Evolutionary conservation across 163 green algal species (phyloP), one percentile per base, ranked within the genome.

Genomic region (Smithsoniella earleae): DNA sequence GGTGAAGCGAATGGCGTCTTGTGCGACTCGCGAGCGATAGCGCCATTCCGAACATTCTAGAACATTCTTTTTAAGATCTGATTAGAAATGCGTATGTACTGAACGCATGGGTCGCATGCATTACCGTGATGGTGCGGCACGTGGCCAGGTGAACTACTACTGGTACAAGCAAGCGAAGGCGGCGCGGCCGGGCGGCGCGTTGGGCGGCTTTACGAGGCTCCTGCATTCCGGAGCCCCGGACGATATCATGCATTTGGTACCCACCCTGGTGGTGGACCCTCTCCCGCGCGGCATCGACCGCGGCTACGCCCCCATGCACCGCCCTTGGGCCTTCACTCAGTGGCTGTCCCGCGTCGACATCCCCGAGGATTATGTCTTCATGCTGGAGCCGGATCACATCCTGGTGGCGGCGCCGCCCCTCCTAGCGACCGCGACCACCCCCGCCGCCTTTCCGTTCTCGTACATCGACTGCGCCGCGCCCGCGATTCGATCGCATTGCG

Each of bases 381-480:
- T 98, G 92, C 83, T 82, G 3, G 93, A 98, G 80, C 93, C 93
- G 1, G 93, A 98, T 77, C 92, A 98, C 84, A 75, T 97, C 3
- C 91, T 92, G 75, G 65, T 98, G 45, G 76, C 81, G 25, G 88
- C 92, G 1, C 78, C 96, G 44, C 87, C 88, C 40, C 58, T 69
- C 30, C 1, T 69, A 16, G 58, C 58, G 6, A 69, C 58, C 40
- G 30, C 58, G 16, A 69, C 25, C 8, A 38, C 27, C 18, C 58
- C 58, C 0, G 58, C 27, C 13, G 58, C 25, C 3, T 69, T 91
- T 75, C 86, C 88, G 33, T 97, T 96, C 76, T 95, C 92, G 78
- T 97, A 97, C 83, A 91, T 92, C 16, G 83, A 89, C 66, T 84
- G 58, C 58, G 43, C 10, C 28, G 25, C n/a, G 8, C 1, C 18